Base-by-base conservation (phyloP, 2,329 filamentous ascomycete genomes). In the Aschersonia sp. region DNA sequence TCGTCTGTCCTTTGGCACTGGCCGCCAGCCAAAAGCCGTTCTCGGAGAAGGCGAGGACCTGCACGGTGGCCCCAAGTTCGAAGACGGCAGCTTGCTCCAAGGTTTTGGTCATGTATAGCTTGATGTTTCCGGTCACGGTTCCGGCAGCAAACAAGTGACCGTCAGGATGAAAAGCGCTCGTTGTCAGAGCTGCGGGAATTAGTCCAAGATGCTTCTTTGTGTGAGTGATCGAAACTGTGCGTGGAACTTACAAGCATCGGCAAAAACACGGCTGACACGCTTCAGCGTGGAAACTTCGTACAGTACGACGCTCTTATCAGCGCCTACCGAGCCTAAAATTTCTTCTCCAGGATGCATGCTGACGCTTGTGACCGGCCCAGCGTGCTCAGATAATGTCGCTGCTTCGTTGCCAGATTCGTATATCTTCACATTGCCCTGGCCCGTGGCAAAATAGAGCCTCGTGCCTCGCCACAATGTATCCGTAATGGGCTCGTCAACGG, bases 11-110 rank as follows among this genome's bases (percentile, higher is more conserved):
- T 63, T 87, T 81, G 49, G 83, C 80, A 6, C 83, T 82, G 5
- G 87, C 84, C 1, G 90, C 90, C 53, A 98, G 81, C 87, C 89
- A 97, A 57, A 86, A 95, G 30, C 92, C 92, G 56, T 98, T 98
- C 64, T 98, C 92, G 0, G 89, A 95, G 66, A 98, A 98, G 49
- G 77, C 74, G 41, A 98, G 68, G 9, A 80, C 77, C 56, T 85
- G 79, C 4, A 95, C 75, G 0, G 88, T 80, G 0, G 80, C 79
- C 6, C 75, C 77, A 1, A 83, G 66, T 22, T 66, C 69, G 63
- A 94, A 95, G 48, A 77, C 80, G 31, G 87, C 87, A 31, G 87
- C 86, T 54, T 80, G 75, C 50, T 82, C 77, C 39, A 88, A 83
- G 0, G 78, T 84, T 64, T 84, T 89, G 55, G 88, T 83, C 65